Percentiles rank a stretch among this genome's conserved stretches.
phyloP scores from a whole-genome alignment of 1,284 basidiomycete species.

The Sphagnurus paluster region DNA sequence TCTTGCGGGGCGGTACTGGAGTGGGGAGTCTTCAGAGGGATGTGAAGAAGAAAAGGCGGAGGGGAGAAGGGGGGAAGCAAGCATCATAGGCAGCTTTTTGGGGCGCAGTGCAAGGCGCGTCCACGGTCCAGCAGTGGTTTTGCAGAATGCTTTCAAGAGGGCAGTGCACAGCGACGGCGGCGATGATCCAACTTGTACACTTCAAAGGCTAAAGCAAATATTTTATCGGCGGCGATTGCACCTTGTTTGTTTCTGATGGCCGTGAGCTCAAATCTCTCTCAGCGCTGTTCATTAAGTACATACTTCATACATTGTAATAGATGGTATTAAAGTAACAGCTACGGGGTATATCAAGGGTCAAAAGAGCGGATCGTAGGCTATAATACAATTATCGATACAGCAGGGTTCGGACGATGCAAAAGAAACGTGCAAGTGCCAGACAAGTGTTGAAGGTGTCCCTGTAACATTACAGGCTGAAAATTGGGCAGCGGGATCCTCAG shows the following conservation, averaged over 20 bases:
- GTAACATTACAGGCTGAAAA: slow-evolving; percentile 1
- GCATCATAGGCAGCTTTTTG: slow-evolving; percentile 36
- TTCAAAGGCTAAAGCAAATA: slow-evolving; percentile 7
- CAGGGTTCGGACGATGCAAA: background rate
- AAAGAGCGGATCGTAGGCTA: slow-evolving; percentile 4
- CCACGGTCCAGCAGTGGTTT: slow-evolving; percentile 6
- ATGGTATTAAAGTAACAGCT: slow-evolving; percentile 4
- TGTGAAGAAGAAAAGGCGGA: slow-evolving; percentile 43
- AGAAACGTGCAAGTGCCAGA: slow-evolving; percentile 10
- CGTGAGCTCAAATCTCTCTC: too few species aligned
- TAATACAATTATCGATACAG: slow-evolving; percentile 16
- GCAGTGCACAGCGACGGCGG: background rate
- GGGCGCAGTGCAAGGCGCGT: slow-evolving; percentile 8
- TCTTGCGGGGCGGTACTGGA: slow-evolving; percentile 62
- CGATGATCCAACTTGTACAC: background rate
- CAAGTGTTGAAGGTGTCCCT: background rate
- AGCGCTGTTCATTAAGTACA: too few species aligned
- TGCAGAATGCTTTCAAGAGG: background rate
- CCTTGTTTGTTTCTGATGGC: slow-evolving; percentile 20
- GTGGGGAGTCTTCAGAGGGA: slow-evolving; percentile 45
- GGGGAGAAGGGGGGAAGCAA: slow-evolving; percentile 61
- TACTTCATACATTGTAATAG: background rate
- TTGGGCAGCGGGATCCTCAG: background rate
- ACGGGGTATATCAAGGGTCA: slow-evolving; percentile 9
- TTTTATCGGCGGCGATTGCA: slow-evolving; percentile 12